phyloP scores from a whole-genome alignment of 2,329 filamentous ascomycete species.

The Epichloe gansuensis region DNA sequence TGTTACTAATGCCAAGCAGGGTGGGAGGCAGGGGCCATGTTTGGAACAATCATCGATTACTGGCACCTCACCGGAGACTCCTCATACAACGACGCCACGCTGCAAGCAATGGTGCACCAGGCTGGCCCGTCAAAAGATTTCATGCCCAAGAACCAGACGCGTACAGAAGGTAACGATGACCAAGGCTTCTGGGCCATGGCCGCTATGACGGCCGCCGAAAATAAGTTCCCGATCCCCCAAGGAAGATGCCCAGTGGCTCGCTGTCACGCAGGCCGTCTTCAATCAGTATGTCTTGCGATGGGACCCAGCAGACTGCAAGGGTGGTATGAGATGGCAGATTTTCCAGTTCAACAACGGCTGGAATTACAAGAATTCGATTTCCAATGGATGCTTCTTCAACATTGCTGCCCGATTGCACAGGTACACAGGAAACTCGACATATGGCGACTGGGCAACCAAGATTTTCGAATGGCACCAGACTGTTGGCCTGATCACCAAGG shows the following conservation, averaged over 20 bases:
- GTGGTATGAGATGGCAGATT: constrained; percentile 79
- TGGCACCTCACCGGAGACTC: constrained; percentile 57
- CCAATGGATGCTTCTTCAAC: constrained; percentile 60
- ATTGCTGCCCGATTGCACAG: constrained; percentile 58
- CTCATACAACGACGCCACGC: constrained; percentile 49
- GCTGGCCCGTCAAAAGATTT: constrained; percentile 46
- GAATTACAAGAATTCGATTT: constrained; percentile 57
- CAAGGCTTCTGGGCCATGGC: constrained; percentile 81
- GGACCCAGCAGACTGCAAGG: constrained; percentile 52
- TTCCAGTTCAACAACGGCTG: constrained; percentile 64
- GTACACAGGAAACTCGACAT: constrained; percentile 70
- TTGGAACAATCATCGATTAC: constrained; percentile 60
- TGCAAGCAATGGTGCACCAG: constrained; percentile 49
- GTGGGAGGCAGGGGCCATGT: constrained; percentile 67
- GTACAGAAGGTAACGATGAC: constrained; percentile 57
- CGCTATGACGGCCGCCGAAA: constrained; percentile 66
- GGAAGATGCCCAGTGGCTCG: constrained; percentile 59
- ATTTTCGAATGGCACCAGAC: constrained; percentile 53
- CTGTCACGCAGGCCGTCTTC: constrained; percentile 66
- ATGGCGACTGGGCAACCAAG: constrained; percentile 61
- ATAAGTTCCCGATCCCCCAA: constrained; percentile 57
- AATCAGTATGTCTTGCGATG: constrained; percentile 64
- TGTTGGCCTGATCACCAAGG: constrained; percentile 42
- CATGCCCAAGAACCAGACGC: constrained; percentile 55
- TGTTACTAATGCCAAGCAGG: constrained; percentile 16